Evolutionary conservation across 441 rosid species (phyloP), one percentile per base, ranked within the genome.

Genomic region (Gossypium armourianum): DNA sequence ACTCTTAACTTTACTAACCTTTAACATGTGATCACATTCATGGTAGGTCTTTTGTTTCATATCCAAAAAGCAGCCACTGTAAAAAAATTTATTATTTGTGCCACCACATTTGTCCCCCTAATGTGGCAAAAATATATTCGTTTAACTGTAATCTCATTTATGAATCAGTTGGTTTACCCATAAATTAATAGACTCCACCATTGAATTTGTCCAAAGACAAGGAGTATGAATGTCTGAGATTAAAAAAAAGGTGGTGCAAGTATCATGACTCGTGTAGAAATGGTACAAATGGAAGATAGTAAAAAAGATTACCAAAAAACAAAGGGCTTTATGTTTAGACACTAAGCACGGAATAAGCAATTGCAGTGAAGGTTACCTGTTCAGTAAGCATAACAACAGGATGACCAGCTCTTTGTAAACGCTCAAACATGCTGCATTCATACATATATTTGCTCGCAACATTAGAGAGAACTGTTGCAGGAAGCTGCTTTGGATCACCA

Each of bases 401-500:
- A 80, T 90, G 83, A 64, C 98, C 97, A 75, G 98, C 99, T 79
- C 84, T 89, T 79, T 95, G 99, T 70, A 95, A 77, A 53, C 99
- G 97, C 84, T 95, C 99, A 82, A 95, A 95, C 99, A 95, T 95
- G 86, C 99, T 95, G 85, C 99, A 95, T 49, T 89, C 88, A 61
- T 82, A 95, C 58, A 83, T 79, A 78, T 81, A 90, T 82, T 92
- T 92, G 87, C 99, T 90, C n/a, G 98, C 99, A 75, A 87, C 75
- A 73, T 85, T 89, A 12, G 99, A 95, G 69, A 95, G 95, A 73
- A 95, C 99, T 2, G 99, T 95, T 21, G 98, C 98, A 60, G 99
- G 99, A 78, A 95, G 99, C 79, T 95, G 98, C 84, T 90, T 95
- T 54, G 99, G 98, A 76, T 95, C 99, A 65, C 99, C 99, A 82